Evolutionary conservation across 2,329 filamentous ascomycete species (phyloP), one percentile per base, ranked within the genome.

Genomic region (Colletotrichum sp.): DNA sequence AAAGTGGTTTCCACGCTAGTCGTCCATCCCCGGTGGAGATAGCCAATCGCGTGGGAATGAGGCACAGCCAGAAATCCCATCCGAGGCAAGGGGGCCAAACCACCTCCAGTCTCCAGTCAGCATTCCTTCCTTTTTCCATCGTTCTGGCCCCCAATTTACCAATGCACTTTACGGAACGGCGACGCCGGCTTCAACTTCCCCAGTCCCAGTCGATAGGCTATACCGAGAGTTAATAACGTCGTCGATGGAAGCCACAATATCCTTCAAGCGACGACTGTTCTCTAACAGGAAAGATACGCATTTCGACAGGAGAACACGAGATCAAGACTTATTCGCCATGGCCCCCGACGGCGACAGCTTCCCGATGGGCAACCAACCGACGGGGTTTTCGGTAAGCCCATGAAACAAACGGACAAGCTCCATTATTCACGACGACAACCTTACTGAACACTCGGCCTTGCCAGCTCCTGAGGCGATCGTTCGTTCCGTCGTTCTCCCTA

Each of bases 1-100:
- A 63, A 30, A 69, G 68, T 63, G 34, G 68, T 52, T 70, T 63
- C 68, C 68, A 62, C 68, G 68, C 68, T 70, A 70, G 59, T 70
- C n/a, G n/a, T 7, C 30, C 68, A 34, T 70, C 57, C 68, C 16
- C 28, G 44, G 34, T 70, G 34, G 28, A 49, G 59, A 36, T 55
- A 15, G 24, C 57, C 68, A 70, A 70, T 63, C 57, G 55, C 49
- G 66, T 36, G 57, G 26, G 21, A 26, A 59, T 28, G 28, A 63
- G 57, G 52, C 49, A 44, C 30, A 36, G 36, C 32, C 12, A 52
- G 55, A 30, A 34, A 69, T 36, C 21, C 30, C 68, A 34, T 30
- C 30, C 36, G 13, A 70, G 26, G 57, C 68, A 68, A 68, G 66
- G 66, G 44, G 52, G 30, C n/a, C 32, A 34, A 32, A 68, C 30